Base-by-base conservation (phyloP, 2,329 filamentous ascomycete genomes). In the Penicillium sclerotiorum region DNA sequence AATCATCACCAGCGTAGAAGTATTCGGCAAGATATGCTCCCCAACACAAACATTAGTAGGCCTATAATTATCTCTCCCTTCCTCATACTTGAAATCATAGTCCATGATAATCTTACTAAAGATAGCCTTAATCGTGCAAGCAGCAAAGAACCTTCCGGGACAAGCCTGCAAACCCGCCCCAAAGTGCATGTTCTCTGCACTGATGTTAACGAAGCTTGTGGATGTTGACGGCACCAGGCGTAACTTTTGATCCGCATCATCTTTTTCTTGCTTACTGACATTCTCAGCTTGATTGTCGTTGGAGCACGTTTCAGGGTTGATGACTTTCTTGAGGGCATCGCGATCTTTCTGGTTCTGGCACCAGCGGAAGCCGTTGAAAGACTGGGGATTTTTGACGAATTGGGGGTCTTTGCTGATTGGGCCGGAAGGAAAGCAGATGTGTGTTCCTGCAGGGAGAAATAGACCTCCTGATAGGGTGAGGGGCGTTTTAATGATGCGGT, bases 331-430 rank as follows among this genome's bases (percentile, higher is more conserved):
- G 5, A 57, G 33, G 22, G 47, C 49, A 17, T 52, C 55, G 5
- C 49, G 50, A 21, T 58, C 45, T 7, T 36, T 32, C 5, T 55
- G 45, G n/a, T 61, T 45, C 13, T 47, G 50, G 11, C 59, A 60
- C 64, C 64, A 68, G 8, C 65, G 63, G 45, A 67, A 64, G 2
- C 61, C 62, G 6, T 66, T 57, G 44, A 68, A 68, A 4, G 20
- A 13, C 0, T 47, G 21, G 2, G 63, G 56, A n/a, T 61, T 38
- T 4, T 47, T 18, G n/a, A 67, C n/a, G 33, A 62, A 53, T 5
- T 22, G n/a, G 2, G 57, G 32, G 20, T 68, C 65, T 39, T 52
- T 61, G n/a, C 62, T 59, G 33, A 67, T 57, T 2, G 65, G 62
- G 3, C 64, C 64, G 1, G 64, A 45, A 1, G 66, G 52, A 41